phyloP scores from a whole-genome alignment of 805 yeast genomes.

The Suhomyces sp. region DNA sequence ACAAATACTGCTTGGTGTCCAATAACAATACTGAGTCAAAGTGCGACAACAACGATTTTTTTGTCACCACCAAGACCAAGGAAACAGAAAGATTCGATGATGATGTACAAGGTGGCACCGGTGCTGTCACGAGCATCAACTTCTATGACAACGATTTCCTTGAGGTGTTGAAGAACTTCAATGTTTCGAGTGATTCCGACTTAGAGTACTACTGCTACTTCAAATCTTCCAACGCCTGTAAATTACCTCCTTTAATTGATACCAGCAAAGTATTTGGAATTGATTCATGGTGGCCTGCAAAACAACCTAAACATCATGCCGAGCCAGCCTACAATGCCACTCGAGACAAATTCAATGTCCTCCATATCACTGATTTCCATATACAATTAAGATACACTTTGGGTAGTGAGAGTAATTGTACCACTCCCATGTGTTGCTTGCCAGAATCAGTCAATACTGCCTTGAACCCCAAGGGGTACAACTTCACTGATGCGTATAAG shows the following conservation, averaged over 20 bases:
- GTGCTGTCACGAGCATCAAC: constrained; percentile 27
- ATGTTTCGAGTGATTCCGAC: constrained; percentile 36
- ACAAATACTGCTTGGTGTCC: constrained; percentile 31
- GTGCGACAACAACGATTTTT: constrained; percentile 39
- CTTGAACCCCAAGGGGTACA: constrained; percentile 23
- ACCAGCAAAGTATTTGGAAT: constrained; percentile 37
- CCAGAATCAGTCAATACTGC: constrained; percentile 44
- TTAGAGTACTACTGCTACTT: constrained; percentile 56
- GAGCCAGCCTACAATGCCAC: constrained; percentile 30
- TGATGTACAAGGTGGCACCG: constrained; percentile 23
- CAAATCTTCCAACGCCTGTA: constrained; percentile 42
- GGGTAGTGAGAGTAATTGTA: constrained; percentile 60
- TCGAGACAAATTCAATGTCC: constrained; percentile 51
- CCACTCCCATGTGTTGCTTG: constrained; percentile 60
- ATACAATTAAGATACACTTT: constrained; percentile 52
- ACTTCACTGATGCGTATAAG: constrained; percentile 30
- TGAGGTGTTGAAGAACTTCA: constrained; percentile 36
- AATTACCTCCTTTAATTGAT: constrained; percentile 52
- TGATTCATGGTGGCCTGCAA: constrained; percentile 38
- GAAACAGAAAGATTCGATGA: constrained; percentile 8
- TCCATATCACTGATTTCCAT: constrained; percentile 70
- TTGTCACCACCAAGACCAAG: constrained; percentile 31
- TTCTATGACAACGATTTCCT: constrained; percentile 41
- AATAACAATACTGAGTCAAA: constrained; percentile 29
- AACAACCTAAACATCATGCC: constrained; percentile 22